Percentiles rank a stretch among this genome's conserved stretches.
Evolutionary conservation across 164 flowering plant species (phyloP).

Genomic region (Vitis rotundifolia): DNA sequence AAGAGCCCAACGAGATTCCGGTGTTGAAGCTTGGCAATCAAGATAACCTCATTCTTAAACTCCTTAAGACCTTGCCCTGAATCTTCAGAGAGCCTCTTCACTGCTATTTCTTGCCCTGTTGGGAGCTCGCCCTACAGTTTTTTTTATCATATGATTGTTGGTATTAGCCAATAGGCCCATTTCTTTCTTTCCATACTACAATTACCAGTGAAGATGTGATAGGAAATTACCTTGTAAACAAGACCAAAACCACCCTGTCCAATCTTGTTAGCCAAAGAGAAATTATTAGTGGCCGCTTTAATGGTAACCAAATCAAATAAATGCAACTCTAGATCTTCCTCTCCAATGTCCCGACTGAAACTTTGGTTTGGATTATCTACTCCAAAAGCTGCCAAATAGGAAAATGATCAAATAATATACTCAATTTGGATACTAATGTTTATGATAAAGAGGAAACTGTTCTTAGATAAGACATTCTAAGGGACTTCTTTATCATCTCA

Average conservation of each 20-base stretch:
- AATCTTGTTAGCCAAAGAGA: conserved; percentile 18
- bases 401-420: neutral
- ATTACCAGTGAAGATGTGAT: too few relatives aligned
- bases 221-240: conserved; percentile 25
- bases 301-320: conserved; percentile 12
- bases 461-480: too few relatives aligned
- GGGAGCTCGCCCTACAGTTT: conserved; percentile 25
- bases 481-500: too few relatives aligned
- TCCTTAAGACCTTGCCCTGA: conserved; percentile 40
- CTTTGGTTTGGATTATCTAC: neutral
- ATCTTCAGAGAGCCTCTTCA: conserved; percentile 35
- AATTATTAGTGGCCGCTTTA: conserved; percentile 23
- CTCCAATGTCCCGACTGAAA: neutral
- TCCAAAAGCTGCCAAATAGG: neutral
- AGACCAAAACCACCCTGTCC: conserved; percentile 41
- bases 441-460: too few relatives aligned
- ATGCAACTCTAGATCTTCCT: conserved; percentile 18
- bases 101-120: conserved; percentile 42
- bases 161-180: too few relatives aligned
- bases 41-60: conserved; percentile 45
- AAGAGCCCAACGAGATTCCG: conserved; percentile 44
- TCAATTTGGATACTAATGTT: neutral
- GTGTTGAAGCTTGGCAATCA: conserved; percentile 54
- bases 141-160: too few relatives aligned
- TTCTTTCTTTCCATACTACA: neutral